phyloP scores from a whole-genome alignment of 352 stramenopile species.

The Thalassiosira mediterranea region DNA sequence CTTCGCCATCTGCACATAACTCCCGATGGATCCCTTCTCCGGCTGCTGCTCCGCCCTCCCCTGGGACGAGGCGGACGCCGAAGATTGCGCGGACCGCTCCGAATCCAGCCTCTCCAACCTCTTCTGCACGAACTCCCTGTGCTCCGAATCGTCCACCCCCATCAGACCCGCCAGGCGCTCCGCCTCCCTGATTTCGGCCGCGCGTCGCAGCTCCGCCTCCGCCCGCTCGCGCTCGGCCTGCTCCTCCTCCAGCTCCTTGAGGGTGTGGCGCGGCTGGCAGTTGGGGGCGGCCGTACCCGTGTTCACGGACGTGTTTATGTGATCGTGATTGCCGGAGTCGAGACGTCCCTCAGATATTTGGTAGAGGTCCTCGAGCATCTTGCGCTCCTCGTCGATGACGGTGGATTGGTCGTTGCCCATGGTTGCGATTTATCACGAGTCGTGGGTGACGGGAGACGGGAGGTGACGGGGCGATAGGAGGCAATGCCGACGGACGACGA shows the following conservation, averaged over 20 bases:
- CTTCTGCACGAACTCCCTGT: slow-evolving; percentile 28
- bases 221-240: neutral
- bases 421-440: neutral
- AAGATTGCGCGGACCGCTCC: neutral
- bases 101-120: slow-evolving; percentile 20
- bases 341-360: slow-evolving; percentile 45
- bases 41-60: slow-evolving; percentile 12
- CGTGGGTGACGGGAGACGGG: no score
- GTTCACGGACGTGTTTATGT: slow-evolving; percentile 60
- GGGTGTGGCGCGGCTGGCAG: slow-evolving; percentile 74
- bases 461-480: no score
- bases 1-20: slow-evolving; percentile 57
- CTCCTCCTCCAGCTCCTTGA: slow-evolving; percentile 31
- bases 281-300: slow-evolving; percentile 64
- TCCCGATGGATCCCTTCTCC: slow-evolving; percentile 47
- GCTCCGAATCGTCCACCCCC: slow-evolving; percentile 44
- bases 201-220: slow-evolving; percentile 7
- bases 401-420: slow-evolving; percentile 62
- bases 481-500: no score
- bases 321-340: slow-evolving; percentile 18
- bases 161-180: slow-evolving; percentile 43
- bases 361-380: slow-evolving; percentile 50
- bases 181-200: slow-evolving; percentile 24
- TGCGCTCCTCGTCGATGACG: slow-evolving; percentile 54
- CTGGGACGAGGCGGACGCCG: neutral